Conservation (phyloP, 805 yeast species). For the Kodamaea restingae region DNA sequence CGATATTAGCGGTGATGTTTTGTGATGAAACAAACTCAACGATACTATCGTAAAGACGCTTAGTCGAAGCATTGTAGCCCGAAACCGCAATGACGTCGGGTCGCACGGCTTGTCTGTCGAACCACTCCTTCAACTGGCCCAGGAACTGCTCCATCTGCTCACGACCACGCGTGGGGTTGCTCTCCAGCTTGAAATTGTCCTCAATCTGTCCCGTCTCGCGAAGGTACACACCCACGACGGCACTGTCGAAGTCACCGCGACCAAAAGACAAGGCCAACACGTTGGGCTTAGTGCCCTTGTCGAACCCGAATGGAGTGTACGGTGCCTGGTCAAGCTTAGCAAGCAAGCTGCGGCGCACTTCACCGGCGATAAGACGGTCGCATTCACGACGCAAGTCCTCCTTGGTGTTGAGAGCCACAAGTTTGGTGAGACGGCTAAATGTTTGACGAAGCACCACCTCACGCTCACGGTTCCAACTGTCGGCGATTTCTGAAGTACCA, state of each 20-base stretch:
- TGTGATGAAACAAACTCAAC: slow-evolving; percentile 54
- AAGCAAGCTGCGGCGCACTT: slow-evolving; percentile 66
- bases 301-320: slow-evolving; percentile 72
- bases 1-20: slow-evolving; percentile 49
- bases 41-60: slow-evolving; percentile 54
- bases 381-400: slow-evolving; percentile 78
- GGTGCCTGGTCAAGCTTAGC: slow-evolving; percentile 90
- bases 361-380: slow-evolving; percentile 62
- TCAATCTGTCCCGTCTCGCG: slow-evolving; percentile 78
- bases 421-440: slow-evolving; percentile 59
- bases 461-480: slow-evolving; percentile 78
- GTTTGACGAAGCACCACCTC: slow-evolving; percentile 63
- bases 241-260: slow-evolving; percentile 78
- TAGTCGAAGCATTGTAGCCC: slow-evolving; percentile 76
- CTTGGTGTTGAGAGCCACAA: slow-evolving; percentile 70
- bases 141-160: slow-evolving; percentile 43
- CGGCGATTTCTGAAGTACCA: slow-evolving; percentile 70
- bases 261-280: slow-evolving; percentile 83
- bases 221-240: slow-evolving; percentile 75
- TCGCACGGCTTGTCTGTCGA: slow-evolving; percentile 46
- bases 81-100: slow-evolving; percentile 92
- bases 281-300: slow-evolving; percentile 78
- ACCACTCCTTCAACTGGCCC: slow-evolving; percentile 64
- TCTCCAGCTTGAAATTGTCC: slow-evolving; percentile 74
- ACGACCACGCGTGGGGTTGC: slow-evolving; percentile 52